Base-by-base conservation (phyloP, 768 basidiomycete genomes). In the Mrakia hoshinonis region DNA sequence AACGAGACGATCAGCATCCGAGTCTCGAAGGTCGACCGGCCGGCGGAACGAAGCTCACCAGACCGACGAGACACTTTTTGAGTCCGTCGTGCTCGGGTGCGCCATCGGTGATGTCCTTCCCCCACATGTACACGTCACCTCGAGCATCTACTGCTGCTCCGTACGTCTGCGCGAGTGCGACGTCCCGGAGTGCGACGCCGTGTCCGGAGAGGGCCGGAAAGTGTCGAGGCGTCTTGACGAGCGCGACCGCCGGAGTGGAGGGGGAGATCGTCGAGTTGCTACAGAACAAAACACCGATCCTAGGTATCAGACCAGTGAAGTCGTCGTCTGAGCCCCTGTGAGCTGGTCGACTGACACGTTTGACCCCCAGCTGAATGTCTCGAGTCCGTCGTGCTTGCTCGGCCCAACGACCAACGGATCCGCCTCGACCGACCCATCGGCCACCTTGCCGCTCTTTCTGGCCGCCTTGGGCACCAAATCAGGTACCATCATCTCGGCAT, bases 71-170 rank as follows among this genome's bases (percentile, higher is more conserved):
- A 34, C 70, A 72, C 48, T 26, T 64, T 58, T 65, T 72, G 20
- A 72, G 43, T 2, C 70, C 65, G 13, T 51, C 46, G 46, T 72
- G 54, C 12, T 34, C 51, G 5, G 24, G 39, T 24, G 52, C 70
- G 13, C 70, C 70, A 61, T 66, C 70, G 36, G 54, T 29, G 24
- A 70, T 70, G 22, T 48, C 52, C 20, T 65, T 65, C 10, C 70
- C 70, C 70, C 70, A 72, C 43, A 72, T 52, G 65, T 72, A 72
- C 18, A 72, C 64, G 65, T 72, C 70, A 22, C 70, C 70, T 13
- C 55, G 39, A 22, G 55, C 70, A 31, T 72, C 70, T 43, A 72
- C 65, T 3, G 52, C 70, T 7, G 70, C 70, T 36, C 70, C 70
- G 20, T 72, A 72, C 51, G 34, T 46, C 38, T 46, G 55, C 36